Percentiles rank a stretch among this genome's conserved stretches.
These are phyloP conservation scores for Diplocarpon rosae DNA, from an alignment of 2,329 filamentous ascomycete genomes.

Conservation along the genomic window DNA sequence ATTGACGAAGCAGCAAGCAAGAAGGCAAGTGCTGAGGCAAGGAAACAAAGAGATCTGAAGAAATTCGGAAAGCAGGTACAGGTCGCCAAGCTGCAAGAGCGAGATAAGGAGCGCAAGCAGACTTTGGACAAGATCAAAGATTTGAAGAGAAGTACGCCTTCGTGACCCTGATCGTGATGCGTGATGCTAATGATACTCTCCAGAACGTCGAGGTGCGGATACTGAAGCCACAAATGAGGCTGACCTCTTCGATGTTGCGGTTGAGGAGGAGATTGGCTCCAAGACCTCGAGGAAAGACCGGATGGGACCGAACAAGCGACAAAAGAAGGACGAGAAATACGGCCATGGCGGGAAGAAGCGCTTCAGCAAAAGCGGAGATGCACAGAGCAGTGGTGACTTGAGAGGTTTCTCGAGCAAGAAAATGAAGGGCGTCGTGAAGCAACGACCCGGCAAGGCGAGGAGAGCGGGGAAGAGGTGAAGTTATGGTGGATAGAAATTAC, in stretches of 20 bases:
- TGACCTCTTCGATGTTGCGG: constrained; percentile 83
- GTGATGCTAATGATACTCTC: constrained; percentile 19
- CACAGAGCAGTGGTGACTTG: constrained; percentile 69
- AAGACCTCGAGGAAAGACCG: constrained; percentile 32
- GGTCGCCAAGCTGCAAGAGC: constrained; percentile 88
- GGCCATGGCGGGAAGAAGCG: constrained; percentile 96
- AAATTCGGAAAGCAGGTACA: constrained; percentile 99
- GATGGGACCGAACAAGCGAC: constrained; percentile 58
- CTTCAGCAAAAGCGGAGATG: constrained; percentile 82
- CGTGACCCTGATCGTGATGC: not conserved
- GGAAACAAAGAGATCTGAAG: constrained; percentile 88
- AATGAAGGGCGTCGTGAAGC: constrained; percentile 59
- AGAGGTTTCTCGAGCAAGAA: constrained; percentile 69
- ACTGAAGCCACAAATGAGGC: constrained; percentile 54
- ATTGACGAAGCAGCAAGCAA: constrained; percentile 85
- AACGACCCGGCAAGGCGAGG: constrained; percentile 38
- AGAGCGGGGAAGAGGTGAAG: constrained; percentile 25
- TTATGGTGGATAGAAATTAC: not conserved
- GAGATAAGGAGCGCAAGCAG: constrained; percentile 82
- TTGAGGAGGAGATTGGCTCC: constrained; percentile 43
- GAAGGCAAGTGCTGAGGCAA: constrained; percentile 84
- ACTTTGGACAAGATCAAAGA: constrained; percentile 92
- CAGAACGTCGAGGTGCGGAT: constrained; percentile 72
- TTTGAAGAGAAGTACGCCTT: constrained; percentile 79
- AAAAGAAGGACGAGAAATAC: constrained; percentile 91